A percentile compares a stretch with the other conserved stretches of the same genome.
Conservation (phyloP, 768 basidiomycete species). For the Asterophora lycoperdoides region DNA sequence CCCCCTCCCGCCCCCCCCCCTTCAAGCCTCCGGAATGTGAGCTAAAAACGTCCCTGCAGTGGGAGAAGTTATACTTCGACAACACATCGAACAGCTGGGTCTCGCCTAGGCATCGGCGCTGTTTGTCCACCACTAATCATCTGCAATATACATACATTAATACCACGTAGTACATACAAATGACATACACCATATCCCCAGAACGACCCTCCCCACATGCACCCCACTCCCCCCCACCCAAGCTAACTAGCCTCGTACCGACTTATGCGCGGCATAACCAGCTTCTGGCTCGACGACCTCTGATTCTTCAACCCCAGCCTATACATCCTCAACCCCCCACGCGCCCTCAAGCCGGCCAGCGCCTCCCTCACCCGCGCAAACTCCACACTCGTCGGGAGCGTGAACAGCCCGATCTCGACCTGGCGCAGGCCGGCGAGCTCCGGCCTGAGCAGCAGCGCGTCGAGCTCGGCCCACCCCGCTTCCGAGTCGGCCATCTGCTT, state of each 20-base stretch:
- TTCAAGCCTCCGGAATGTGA: not conserved
- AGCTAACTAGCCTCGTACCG: constrained; percentile 23
- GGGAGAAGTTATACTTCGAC: constrained; percentile 63
- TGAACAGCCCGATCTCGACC: constrained; percentile 41
- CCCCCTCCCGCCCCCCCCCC: not conserved
- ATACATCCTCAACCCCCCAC: constrained; percentile 34
- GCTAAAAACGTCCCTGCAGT: constrained; percentile 32
- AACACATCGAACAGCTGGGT: constrained; percentile 56
- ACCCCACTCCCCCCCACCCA: not conserved
- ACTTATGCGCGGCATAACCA: constrained; percentile 30
- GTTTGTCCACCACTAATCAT: not conserved
- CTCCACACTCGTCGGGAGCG: constrained; percentile 28
- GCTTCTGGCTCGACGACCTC: constrained; percentile 31
- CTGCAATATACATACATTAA: too few relatives aligned
- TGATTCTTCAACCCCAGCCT: constrained; percentile 39
- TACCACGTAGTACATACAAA: constrained; percentile 3
- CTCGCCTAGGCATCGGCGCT: constrained; percentile 26
- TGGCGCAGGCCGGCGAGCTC: constrained; percentile 26
- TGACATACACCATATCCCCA: not conserved
- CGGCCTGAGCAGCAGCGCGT: constrained; percentile 30
- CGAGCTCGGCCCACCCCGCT: constrained; percentile 28
- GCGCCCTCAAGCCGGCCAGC: constrained; percentile 23
- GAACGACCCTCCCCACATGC: not conserved
- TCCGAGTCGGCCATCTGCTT: constrained; percentile 25
- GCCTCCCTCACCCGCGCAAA: constrained; percentile 31